phyloP scores from a whole-genome alignment of 108 stramenopile species.

The Nannochloropsis oceanica region DNA sequence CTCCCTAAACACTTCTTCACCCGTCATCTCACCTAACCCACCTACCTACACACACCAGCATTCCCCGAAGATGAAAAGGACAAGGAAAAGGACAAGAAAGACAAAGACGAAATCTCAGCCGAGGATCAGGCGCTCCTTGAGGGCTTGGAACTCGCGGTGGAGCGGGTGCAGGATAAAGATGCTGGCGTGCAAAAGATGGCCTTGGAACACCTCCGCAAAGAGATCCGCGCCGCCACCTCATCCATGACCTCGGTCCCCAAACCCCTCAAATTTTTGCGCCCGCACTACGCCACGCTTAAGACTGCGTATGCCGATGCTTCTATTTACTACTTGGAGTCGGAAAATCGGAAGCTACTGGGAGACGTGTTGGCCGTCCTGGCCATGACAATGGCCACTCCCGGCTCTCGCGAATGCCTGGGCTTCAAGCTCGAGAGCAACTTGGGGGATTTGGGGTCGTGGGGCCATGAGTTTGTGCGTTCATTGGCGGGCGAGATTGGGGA shows the following conservation, averaged over 20 bases:
- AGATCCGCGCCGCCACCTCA: conserved; percentile 69
- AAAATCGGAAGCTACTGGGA: conserved; percentile 50
- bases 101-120: conserved; percentile 35
- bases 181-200: conserved; percentile 37
- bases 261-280: conserved; percentile 94
- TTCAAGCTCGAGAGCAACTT: conserved; percentile 70
- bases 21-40: too few species aligned
- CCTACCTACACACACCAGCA: too few species aligned
- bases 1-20: too few species aligned
- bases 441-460: conserved; percentile 80
- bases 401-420: conserved; percentile 50
- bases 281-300: conserved; percentile 73
- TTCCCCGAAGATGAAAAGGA: not conserved
- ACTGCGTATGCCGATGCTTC: conserved; percentile 37
- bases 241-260: conserved; percentile 98
- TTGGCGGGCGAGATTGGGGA: conserved; percentile 92
- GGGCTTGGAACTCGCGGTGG: conserved; percentile 41
- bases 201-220: conserved; percentile 68
- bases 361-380: conserved; percentile 91
- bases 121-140: conserved; percentile 41
- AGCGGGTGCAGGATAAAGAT: conserved; percentile 25
- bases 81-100: conserved; percentile 4
- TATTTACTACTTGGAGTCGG: conserved; percentile 4
- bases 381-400: conserved; percentile 86
- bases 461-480: conserved; percentile 89